phyloP scores from a whole-genome alignment of 202 grass and related monocot genomes.

The Panicum virgatum region DNA sequence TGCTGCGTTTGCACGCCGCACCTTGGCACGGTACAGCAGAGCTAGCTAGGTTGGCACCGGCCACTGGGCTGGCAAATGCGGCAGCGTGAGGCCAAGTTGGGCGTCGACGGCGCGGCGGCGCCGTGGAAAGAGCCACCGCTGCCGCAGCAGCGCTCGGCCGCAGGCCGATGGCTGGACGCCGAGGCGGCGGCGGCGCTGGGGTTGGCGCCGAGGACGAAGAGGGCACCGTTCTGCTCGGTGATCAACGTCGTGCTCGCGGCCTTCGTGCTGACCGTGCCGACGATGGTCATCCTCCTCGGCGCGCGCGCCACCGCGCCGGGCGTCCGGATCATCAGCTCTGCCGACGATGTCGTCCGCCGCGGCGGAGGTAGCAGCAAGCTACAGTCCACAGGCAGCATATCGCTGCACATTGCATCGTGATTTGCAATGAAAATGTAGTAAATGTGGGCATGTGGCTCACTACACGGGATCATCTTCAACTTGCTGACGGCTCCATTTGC shows the following conservation, averaged over 20 bases:
- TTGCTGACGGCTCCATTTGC: slow-evolving; percentile 10
- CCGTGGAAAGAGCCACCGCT: not conserved
- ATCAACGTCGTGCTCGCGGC: slow-evolving; percentile 26
- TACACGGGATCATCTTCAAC: not conserved
- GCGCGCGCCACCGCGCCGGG: not conserved
- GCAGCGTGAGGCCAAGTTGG: not conserved
- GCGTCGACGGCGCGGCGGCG: not conserved
- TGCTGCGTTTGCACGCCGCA: not conserved
- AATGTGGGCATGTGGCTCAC: not conserved
- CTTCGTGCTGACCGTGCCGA: slow-evolving; percentile 36
- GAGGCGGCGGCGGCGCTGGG: slow-evolving; percentile 4
- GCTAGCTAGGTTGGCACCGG: not conserved
- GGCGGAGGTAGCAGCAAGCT: slow-evolving; percentile 17
- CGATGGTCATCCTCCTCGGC: slow-evolving; percentile 34
- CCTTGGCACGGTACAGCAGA: not conserved
- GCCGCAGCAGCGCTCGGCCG: not conserved
- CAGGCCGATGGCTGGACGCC: not conserved
- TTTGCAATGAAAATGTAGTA: not conserved
- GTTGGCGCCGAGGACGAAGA: not conserved
- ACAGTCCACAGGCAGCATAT: not conserved
- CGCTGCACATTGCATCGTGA: not conserved
- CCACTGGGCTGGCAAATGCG: not conserved
- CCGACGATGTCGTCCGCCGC: not conserved
- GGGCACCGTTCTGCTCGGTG: not conserved
- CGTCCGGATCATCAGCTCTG: slow-evolving; percentile 17